Evolutionary conservation across 176 grass and related monocot genomes (phyloP).

Genomic region (Avena atlantica): DNA sequence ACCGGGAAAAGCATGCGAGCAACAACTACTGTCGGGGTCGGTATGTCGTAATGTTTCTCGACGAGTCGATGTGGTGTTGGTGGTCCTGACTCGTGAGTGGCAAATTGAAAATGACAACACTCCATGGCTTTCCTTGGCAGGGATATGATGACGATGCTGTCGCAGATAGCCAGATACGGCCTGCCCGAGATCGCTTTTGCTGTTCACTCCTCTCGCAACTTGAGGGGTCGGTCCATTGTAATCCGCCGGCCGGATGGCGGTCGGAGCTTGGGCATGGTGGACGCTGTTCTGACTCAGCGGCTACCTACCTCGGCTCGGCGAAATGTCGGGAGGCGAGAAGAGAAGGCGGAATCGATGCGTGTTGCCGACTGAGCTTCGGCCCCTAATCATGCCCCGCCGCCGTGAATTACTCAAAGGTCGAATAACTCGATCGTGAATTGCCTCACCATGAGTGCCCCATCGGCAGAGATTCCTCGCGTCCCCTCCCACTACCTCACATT

Average conservation of each 20-base stretch:
- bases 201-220: background rate
- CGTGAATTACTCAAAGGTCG: constrained; percentile 19
- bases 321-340: background rate
- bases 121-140: background rate
- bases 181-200: no score
- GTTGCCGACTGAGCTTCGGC: background rate
- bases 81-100: constrained; percentile 16
- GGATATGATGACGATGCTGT: background rate
- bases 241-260: background rate
- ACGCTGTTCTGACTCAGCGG: background rate
- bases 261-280: background rate
- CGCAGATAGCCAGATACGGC: no score
- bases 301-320: background rate
- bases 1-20: constrained; percentile 24
- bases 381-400: background rate
- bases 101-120: background rate
- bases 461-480: constrained; percentile 32
- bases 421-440: background rate
- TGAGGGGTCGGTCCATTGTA: background rate
- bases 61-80: no score
- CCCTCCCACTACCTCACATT: no score
- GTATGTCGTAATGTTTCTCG: background rate
- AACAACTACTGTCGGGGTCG: background rate
- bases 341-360: constrained; percentile 7
- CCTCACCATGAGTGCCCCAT: constrained; percentile 1